Base-by-base conservation (phyloP, 257 asterid genomes). In the Solanum sejunctum region DNA sequence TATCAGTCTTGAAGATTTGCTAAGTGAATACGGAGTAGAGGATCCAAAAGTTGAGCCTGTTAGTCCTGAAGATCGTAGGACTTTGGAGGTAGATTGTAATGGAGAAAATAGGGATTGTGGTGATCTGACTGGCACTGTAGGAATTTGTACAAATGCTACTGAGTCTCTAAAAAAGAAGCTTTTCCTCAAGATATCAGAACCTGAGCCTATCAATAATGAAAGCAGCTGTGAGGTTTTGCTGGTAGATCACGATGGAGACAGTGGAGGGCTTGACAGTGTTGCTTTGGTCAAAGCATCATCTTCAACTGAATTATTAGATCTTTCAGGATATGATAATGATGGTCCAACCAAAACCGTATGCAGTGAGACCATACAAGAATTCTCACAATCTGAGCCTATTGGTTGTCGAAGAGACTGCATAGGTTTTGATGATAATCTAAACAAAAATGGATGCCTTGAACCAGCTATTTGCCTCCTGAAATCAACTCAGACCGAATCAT, bases 391-490 rank as follows among this genome's bases (percentile, higher is more conserved):
- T 51, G 54, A 51, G 54, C 52, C 56, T 47, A 47, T 47, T 47
- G 81, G 81, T 73, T 3, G 81, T 45, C 80, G 3, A 47, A 0
- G 6, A 12, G 58, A 73, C 41, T 73, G 58, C 57, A 73, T 45
- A 12, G 36, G 81, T 73, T n/a, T 45, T 43, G 58, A 16, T 23
- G 79, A 47, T 61, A 51, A 51, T 45, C 64, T 9, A 43, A 58
- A 81, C 84, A 61, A 81, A 61, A 41, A 18, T 64, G 85, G 80
- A 20, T 52, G 51, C 56, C 66, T 49, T 7, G 79, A 83, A 64
- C 54, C 69, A 66, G 89, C 84, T 86, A 32, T 77, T 36, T 69
- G 57, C 49, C 79, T 78, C 64, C 86, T 86, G 87, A 82, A 84
- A 73, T 73, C 87, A 1, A 51, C 72, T 61, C 85, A 45, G 49